Evolutionary conservation across 2,329 filamentous ascomycete genomes (phyloP).

Genomic region (Diaporthe vexans): DNA sequence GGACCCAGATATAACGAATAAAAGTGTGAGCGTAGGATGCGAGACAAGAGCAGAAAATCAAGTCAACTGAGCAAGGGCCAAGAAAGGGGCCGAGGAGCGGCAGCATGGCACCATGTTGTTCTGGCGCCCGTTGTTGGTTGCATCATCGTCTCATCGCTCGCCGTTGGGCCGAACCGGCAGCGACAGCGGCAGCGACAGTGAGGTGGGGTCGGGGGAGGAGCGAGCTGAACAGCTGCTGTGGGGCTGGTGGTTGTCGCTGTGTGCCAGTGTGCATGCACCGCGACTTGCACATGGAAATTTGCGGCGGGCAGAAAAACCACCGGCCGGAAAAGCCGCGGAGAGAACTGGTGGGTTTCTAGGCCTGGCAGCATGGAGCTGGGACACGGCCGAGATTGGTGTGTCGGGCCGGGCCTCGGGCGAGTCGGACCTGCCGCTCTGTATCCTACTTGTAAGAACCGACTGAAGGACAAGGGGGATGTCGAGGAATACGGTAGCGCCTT

Average conservation of each 20-base stretch:
- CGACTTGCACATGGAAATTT: background rate
- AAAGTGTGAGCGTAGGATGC: slow-evolving; percentile 20
- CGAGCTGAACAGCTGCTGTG: background rate
- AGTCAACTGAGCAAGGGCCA: slow-evolving; percentile 9
- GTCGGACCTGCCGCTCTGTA: slow-evolving; percentile 7
- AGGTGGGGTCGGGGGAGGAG: background rate
- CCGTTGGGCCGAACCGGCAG: slow-evolving; percentile 27
- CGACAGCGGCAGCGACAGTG: background rate
- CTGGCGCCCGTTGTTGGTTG: slow-evolving; percentile 14
- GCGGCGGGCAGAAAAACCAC: slow-evolving; percentile 39
- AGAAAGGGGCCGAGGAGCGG: background rate
- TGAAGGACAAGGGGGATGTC: background rate
- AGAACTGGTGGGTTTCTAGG: background rate
- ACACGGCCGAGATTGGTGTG: slow-evolving; percentile 8
- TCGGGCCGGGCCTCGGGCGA: slow-evolving; percentile 25
- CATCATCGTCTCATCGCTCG: background rate
- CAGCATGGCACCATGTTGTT: slow-evolving; percentile 19
- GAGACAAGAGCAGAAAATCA: background rate
- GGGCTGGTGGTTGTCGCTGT: background rate
- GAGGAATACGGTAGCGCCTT: too few species aligned
- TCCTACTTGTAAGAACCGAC: slow-evolving; percentile 25
- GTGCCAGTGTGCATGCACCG: too few species aligned
- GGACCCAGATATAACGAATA: background rate
- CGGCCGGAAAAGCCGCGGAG: slow-evolving; percentile 31
- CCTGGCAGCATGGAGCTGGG: background rate